These are phyloP conservation scores for Venturia effusa DNA, from an alignment of 2,329 filamentous ascomycete species.

Conservation along the genomic window DNA sequence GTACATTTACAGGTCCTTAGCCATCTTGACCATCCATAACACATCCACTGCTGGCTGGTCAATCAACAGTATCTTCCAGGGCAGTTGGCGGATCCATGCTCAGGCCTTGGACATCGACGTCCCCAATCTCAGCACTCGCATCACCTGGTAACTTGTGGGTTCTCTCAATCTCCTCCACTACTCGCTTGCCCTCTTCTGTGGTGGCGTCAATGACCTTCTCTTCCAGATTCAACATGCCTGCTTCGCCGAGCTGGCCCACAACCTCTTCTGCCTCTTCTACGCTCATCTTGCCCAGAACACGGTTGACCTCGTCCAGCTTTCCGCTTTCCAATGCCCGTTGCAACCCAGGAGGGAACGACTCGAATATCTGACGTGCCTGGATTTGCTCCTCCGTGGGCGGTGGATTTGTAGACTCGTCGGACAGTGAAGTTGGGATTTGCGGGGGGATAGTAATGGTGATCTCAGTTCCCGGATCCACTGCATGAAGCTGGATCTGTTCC, in stretches of 20 bases:
- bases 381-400: slow-evolving; percentile 47
- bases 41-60: neutral
- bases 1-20: too few species aligned
- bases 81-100: neutral
- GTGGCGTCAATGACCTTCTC: slow-evolving; percentile 93
- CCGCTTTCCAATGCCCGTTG: slow-evolving; percentile 76
- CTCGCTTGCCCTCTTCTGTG: slow-evolving; percentile 71
- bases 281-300: slow-evolving; percentile 77
- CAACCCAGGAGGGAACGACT: slow-evolving; percentile 71
- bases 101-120: neutral
- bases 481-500: slow-evolving; percentile 95
- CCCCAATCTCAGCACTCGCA: neutral
- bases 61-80: neutral
- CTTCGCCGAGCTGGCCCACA: slow-evolving; percentile 69
- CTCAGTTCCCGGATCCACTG: slow-evolving; percentile 82
- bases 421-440: slow-evolving; percentile 28
- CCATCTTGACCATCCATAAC: too few species aligned
- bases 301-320: slow-evolving; percentile 80
- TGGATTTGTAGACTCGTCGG: slow-evolving; percentile 44
- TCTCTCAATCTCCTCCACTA: slow-evolving; percentile 56
- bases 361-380: slow-evolving; percentile 58
- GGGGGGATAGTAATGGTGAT: slow-evolving; percentile 81
- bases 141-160: slow-evolving; percentile 24
- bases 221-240: slow-evolving; percentile 81
- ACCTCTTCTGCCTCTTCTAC: slow-evolving; percentile 80